These are phyloP conservation scores for Leccinum imitatum DNA, from an alignment of 768 basidiomycete genomes.

Conservation along the genomic window DNA sequence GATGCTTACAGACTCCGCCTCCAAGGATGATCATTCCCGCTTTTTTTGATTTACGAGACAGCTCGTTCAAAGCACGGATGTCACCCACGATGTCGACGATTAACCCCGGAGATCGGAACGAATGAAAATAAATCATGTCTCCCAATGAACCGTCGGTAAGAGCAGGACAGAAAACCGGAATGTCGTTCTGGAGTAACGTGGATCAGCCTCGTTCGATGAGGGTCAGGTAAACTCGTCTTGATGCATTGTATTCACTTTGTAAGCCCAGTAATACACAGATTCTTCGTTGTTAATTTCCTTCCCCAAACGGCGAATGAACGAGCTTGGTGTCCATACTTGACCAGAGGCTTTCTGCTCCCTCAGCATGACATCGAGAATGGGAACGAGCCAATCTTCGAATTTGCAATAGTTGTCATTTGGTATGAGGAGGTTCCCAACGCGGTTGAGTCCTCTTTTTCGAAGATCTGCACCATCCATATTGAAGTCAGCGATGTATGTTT, in stretches of 20 bases:
- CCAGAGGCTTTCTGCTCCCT: conserved; percentile 76
- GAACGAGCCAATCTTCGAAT: conserved; percentile 99
- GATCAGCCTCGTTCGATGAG: conserved; percentile 27
- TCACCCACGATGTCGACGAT: conserved; percentile 93
- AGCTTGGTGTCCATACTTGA: conserved; percentile 87
- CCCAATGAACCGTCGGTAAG: conserved; percentile 97
- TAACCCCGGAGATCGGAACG: conserved; percentile 82
- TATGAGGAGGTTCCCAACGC: conserved; percentile 93
- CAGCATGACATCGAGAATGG: conserved; percentile 89
- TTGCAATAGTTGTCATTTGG: conserved; percentile 99
- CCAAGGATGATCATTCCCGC: conserved; percentile 99
- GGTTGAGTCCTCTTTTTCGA: conserved; percentile 88
- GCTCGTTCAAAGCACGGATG: conserved; percentile 88
- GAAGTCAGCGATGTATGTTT: conserved; percentile 94
- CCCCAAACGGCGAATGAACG: conserved; percentile 89
- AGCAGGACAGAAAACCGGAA: conserved; percentile 98
- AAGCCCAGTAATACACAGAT: conserved; percentile 99
- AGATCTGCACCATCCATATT: conserved; percentile 87
- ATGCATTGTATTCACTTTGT: conserved; percentile 70
- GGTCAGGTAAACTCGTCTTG: conserved; percentile 10
- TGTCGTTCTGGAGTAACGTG: conserved; percentile 72
- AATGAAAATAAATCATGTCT: conserved; percentile 99
- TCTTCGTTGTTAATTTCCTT: conserved; percentile 97
- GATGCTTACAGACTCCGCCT: conserved; percentile 98
- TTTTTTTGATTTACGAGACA: conserved; percentile 81